A percentile compares a stretch with the other conserved stretches of the same genome.
Evolutionary conservation across 129 eudicot genomes (phyloP).

Genomic region (Apium graveolens): DNA sequence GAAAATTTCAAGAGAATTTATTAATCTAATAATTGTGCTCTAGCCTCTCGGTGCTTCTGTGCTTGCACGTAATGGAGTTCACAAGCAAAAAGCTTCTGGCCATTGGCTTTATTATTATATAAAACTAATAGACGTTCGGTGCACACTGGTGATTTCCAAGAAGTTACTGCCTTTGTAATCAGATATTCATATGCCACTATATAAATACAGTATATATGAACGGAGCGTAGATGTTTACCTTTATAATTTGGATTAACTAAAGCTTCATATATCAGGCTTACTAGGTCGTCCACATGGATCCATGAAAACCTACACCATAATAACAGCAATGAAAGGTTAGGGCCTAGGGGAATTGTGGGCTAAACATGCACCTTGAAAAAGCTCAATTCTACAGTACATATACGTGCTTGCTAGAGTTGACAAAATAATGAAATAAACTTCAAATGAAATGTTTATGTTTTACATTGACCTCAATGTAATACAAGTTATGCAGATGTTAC

Average conservation of each 20-base stretch:
- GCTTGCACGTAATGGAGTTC: neutral
- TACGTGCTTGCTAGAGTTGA: neutral
- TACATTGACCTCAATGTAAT: neutral
- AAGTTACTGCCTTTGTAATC: neutral
- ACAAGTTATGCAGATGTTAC: neutral
- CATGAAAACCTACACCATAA: constrained; percentile 74
- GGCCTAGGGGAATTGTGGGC: neutral
- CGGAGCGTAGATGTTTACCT: constrained; percentile 28
- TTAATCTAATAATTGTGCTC: neutral
- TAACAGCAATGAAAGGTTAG: neutral
- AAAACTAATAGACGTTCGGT: neutral
- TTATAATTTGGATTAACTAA: constrained; percentile 69
- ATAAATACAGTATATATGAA: neutral
- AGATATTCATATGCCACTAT: neutral
- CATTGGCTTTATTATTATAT: neutral
- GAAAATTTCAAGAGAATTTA: neutral
- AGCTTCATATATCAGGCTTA: constrained; percentile 76
- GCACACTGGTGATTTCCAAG: neutral
- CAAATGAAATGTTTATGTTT: neutral
- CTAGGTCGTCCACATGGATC: constrained; percentile 97
- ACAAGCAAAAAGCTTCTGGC: neutral
- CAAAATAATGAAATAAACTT: neutral
- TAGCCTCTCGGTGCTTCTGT: neutral
- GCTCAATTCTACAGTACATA: neutral
- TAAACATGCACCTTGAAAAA: neutral